Evolutionary conservation across 257 asterid genomes (phyloP), one percentile per base, ranked within the genome.

Genomic region (Lantana camara): DNA sequence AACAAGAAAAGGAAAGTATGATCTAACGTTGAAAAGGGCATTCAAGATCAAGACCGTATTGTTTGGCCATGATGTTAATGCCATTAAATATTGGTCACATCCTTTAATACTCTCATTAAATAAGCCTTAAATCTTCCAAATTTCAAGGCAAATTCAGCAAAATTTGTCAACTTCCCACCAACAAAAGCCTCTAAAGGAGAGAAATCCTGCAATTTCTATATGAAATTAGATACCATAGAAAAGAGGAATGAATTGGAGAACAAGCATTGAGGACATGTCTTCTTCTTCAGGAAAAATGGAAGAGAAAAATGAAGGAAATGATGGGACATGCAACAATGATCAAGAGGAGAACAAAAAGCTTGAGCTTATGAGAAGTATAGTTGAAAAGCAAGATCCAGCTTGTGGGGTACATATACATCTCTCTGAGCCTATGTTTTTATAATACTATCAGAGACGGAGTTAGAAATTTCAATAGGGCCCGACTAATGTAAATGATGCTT

Each of bases 321-420:
- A 16, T 49, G 48, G 16, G 27, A 34, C 6, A 24, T 17, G 15
- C 52, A 49, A 3, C 37, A 4, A 0, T 54, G 52, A 44, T 60
- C 35, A 42, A 2, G 65, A 66, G 30, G 80, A 85, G 67, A 74
- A 62, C 72, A 68, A 54, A 34, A 85, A 69, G 73, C 55, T 86
- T 49, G 30, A 24, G 3, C 77, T 70, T 48, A 45, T 86, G 79
- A 84, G 94, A 70, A 73, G 70, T 47, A 27, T 32, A 3, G 74
- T 82, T 47, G 87, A 77, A 63, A 82, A 73, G 41, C 78, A 86
- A 75, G 84, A 76, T 74, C 80, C 84, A 44, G 57, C 84, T 75
- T 81, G 77, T 75, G 79, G 86, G 96, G 96, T 87, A 65, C 24
- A 30, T 30, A 30, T 7, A 30, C 35, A 30, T 7, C 35, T 4